A percentile compares a stretch with the other conserved stretches of the same genome.
Conservation (phyloP, 2,329 filamentous ascomycete genomes). For the Ophiostoma sp. region DNA sequence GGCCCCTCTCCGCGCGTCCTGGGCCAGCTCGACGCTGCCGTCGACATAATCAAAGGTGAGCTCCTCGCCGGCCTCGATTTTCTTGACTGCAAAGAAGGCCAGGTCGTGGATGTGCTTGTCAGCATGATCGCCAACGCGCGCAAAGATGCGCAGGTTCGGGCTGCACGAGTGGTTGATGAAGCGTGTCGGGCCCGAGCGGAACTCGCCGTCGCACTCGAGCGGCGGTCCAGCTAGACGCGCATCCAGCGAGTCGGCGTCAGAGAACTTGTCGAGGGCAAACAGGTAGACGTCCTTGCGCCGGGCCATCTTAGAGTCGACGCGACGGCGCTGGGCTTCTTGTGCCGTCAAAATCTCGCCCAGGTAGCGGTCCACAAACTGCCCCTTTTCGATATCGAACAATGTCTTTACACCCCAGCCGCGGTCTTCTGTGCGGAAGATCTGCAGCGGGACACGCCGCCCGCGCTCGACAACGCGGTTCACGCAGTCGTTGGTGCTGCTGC, state of each 20-base stretch:
- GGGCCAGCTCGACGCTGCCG: slow-evolving; percentile 48
- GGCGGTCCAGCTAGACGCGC: slow-evolving; percentile 51
- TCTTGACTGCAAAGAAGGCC: slow-evolving; percentile 65
- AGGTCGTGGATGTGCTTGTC: slow-evolving; percentile 71
- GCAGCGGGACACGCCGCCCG: slow-evolving; percentile 63
- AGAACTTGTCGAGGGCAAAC: slow-evolving; percentile 78
- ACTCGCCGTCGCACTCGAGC: slow-evolving; percentile 65
- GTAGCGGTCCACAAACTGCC: slow-evolving; percentile 77
- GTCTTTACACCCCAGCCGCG: slow-evolving; percentile 74
- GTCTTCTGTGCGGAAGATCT: slow-evolving; percentile 68
- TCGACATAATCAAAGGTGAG: slow-evolving; percentile 77
- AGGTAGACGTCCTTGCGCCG: slow-evolving; percentile 71
- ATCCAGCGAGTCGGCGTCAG: slow-evolving; percentile 51
- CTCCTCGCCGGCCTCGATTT: slow-evolving; percentile 62
- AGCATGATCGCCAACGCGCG: slow-evolving; percentile 69
- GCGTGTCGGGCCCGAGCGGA: slow-evolving; percentile 69
- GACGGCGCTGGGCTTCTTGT: slow-evolving; percentile 59
- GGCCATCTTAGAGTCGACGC: slow-evolving; percentile 49
- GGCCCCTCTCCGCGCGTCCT: slow-evolving; percentile 44
- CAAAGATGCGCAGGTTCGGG: slow-evolving; percentile 74
- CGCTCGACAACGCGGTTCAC: slow-evolving; percentile 72
- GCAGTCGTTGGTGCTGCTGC: slow-evolving; percentile 44
- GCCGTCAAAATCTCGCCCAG: slow-evolving; percentile 65
- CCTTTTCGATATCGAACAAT: slow-evolving; percentile 57
- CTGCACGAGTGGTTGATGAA: slow-evolving; percentile 83